phyloP scores from a whole-genome alignment of 2,329 filamentous ascomycete genomes.

The Cladophialophora carrionii region DNA sequence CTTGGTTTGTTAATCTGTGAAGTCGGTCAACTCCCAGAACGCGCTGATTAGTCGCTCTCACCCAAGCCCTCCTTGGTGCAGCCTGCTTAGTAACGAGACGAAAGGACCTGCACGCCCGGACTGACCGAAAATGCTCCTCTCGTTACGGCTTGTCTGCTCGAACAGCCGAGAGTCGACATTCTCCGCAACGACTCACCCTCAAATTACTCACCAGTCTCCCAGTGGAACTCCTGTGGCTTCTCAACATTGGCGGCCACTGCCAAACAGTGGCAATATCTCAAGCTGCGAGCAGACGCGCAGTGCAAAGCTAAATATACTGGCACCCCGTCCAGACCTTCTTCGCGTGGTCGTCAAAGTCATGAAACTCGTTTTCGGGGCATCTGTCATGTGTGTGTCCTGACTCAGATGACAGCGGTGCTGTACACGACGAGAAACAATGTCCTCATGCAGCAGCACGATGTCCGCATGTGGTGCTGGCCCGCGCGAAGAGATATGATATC shows the following conservation, averaged over 20 bases:
- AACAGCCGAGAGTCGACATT: not conserved
- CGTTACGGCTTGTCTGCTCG: not conserved
- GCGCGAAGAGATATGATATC: conserved; percentile 13
- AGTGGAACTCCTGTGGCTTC: not conserved
- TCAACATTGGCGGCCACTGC: not conserved
- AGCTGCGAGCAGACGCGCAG: not conserved
- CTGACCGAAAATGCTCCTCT: not conserved
- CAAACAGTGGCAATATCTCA: not conserved
- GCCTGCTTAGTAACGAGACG: not conserved
- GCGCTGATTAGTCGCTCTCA: too few relatives aligned
- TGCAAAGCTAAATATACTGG: not conserved
- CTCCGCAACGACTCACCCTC: not conserved
- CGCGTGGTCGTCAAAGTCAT: conserved; percentile 15
- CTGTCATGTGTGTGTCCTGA: conserved; percentile 17
- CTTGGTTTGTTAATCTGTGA: not conserved
- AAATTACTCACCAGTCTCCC: not conserved
- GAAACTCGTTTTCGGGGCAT: conserved; percentile 9
- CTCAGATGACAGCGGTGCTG: conserved; percentile 14
- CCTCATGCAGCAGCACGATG: conserved; percentile 8
- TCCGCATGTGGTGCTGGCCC: conserved; percentile 19
- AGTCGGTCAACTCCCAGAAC: not conserved
- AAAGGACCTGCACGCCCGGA: not conserved
- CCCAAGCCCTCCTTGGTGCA: not conserved
- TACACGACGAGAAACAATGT: conserved; percentile 18
- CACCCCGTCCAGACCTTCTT: conserved; percentile 3